A percentile compares a stretch with the other conserved stretches of the same genome.
Evolutionary conservation across 176 grass and related monocot species (phyloP).

Genomic region (Musa beccarii): DNA sequence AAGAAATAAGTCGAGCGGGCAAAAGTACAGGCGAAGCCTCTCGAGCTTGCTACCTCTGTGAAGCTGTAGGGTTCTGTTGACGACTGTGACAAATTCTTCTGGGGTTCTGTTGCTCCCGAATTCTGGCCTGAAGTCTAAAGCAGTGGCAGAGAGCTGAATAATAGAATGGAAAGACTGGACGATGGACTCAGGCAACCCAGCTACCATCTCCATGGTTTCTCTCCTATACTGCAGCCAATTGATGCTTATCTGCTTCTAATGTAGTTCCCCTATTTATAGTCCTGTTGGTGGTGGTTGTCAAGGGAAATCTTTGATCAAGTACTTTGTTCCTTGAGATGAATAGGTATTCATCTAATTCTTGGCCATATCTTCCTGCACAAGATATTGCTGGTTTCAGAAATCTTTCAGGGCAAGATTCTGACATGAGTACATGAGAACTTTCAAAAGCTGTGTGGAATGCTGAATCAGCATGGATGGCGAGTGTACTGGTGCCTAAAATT

Average conservation of each 20-base stretch:
- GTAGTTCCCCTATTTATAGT: not conserved
- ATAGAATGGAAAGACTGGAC: not conserved
- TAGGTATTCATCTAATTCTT: no score
- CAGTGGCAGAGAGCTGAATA: not conserved
- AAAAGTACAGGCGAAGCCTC: not conserved
- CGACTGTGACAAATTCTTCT: not conserved
- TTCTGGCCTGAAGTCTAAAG: not conserved
- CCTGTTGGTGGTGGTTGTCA: no score
- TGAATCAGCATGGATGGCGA: no score
- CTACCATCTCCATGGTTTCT: not conserved
- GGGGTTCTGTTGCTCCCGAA: conserved; percentile 1
- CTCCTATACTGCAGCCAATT: not conserved
- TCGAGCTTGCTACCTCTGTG: not conserved
- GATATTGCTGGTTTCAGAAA: no score
- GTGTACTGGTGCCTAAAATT: no score
- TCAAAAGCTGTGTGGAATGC: not conserved
- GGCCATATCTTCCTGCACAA: no score
- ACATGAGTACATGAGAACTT: no score
- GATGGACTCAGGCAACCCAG: not conserved
- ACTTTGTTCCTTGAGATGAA: not conserved
- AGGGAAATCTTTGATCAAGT: not conserved
- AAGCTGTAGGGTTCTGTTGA: not conserved
- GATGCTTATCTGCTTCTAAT: not conserved
- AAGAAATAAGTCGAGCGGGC: conserved; percentile 1
- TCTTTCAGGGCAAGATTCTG: no score